Conservation (phyloP, 441 rosid species). For the Adansonia grandidieri region DNA sequence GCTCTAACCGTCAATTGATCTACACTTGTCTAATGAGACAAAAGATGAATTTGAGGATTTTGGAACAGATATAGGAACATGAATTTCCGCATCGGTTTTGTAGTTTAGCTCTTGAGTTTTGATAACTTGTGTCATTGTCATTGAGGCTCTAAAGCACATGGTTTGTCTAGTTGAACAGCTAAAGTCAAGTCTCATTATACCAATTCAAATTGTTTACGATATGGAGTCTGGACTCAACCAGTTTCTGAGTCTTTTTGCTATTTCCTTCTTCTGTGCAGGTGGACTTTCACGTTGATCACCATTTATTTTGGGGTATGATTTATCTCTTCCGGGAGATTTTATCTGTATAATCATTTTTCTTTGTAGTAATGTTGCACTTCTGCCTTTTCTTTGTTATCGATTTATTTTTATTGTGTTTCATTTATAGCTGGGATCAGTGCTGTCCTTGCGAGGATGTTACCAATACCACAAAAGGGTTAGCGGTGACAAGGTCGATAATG, state of each 20-base stretch:
- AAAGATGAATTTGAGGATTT: neutral
- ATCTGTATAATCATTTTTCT: neutral
- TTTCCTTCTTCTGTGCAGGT: constrained; percentile 56
- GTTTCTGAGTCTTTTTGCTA: constrained; percentile 17
- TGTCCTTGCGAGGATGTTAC: constrained; percentile 79
- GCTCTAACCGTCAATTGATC: neutral
- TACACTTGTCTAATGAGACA: neutral
- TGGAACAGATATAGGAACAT: neutral
- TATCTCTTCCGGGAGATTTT: neutral
- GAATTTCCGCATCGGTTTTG: too few species aligned
- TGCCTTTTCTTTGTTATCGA: neutral
- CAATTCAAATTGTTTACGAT: neutral
- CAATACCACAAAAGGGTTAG: constrained; percentile 61
- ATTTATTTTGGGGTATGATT: constrained; percentile 78
- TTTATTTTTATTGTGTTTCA: neutral
- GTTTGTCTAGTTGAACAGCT: neutral
- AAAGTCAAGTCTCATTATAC: neutral
- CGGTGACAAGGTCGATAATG: constrained; percentile 70
- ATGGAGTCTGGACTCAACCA: neutral
- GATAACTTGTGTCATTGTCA: neutral
- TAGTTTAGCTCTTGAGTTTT: neutral
- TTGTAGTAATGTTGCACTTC: neutral
- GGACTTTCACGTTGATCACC: constrained; percentile 80
- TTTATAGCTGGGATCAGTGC: constrained; percentile 73
- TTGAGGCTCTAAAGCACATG: neutral